These are phyloP conservation scores for Lophiostoma macrostomum DNA, from an alignment of 495 filamentous ascomycete genomes.

Conservation along the genomic window DNA sequence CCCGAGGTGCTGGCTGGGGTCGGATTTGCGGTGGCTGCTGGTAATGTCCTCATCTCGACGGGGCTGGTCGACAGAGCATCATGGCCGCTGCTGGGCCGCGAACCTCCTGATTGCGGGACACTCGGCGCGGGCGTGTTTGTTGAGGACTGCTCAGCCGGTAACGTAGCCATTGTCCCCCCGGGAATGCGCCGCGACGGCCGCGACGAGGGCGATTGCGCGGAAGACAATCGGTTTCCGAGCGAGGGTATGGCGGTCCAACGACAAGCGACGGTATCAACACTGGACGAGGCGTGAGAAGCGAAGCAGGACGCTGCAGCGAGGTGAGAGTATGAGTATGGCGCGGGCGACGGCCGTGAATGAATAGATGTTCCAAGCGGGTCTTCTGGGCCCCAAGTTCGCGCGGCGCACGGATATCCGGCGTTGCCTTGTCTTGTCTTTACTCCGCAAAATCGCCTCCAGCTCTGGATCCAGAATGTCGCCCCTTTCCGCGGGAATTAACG, in stretches of 20 bases:
- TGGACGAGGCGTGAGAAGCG: background rate
- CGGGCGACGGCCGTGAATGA: background rate
- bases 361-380: no score
- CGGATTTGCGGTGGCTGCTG: constrained; percentile 8
- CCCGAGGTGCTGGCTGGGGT: background rate
- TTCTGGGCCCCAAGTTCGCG: no score
- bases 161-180: constrained; percentile 19
- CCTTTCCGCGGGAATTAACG: no score
- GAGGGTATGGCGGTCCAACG: background rate
- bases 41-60: constrained; percentile 33
- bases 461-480: no score
- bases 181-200: background rate
- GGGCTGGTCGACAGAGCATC: constrained; percentile 11
- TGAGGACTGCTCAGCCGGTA: constrained; percentile 11
- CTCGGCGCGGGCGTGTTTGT: background rate
- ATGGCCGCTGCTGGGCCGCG: constrained; percentile 11
- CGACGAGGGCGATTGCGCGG: background rate
- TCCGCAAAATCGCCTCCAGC: no score
- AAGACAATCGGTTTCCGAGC: background rate
- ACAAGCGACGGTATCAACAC: background rate
- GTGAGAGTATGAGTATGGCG: background rate
- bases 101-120: background rate
- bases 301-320: background rate
- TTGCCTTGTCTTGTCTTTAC: no score
- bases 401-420: no score